Evolutionary conservation across 768 basidiomycete species (phyloP), one percentile per base, ranked within the genome.

Genomic region (Astraeus odoratus): DNA sequence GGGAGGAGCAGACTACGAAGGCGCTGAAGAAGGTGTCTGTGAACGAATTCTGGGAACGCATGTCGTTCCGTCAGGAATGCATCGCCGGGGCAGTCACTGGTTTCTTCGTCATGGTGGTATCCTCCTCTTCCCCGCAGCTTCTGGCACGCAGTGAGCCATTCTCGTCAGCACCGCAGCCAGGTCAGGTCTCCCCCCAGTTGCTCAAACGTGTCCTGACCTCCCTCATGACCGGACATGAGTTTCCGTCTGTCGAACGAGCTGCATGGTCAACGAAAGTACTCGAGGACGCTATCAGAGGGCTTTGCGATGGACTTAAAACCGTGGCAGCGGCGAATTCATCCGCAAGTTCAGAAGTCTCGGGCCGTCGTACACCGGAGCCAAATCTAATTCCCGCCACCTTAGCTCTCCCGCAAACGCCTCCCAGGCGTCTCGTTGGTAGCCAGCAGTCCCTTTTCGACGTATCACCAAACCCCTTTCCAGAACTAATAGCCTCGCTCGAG

Each of bases 31-130:
- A 69, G 50, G 83, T 89, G 39, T 65, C 68, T 0, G 55, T 76
- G 30, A 84, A 84, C 31, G 94, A 96, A 58, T 99, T 94, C 64
- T 99, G 95, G 94, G 93, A 96, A 65, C 77, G 92, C 13, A 93
- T 99, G 86, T 90, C 84, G 31, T 95, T 88, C 64, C 76, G 96
- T 22, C 95, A 97, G 59, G 96, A 99, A 65, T 97, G 95, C 58
- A 76, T 86, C 36, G 76, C 83, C 27, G 93, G 94, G 2, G 86
- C 88, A 2, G 78, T 95, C 13, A 97, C 93, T 3, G 95, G 88
- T 0, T 99, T 99, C 69, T 97, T 97, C 60, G 76, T 78, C n/a
- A 54, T 86, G 51, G 71, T 77, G 24, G 66, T 73, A 51, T 69
- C 72, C 39, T 52, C 59, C 23, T 55, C 67, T 24, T 50, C 50